Base-by-base conservation (phyloP, 257 asterid genomes). In the Cynanchum wilfordii region DNA sequence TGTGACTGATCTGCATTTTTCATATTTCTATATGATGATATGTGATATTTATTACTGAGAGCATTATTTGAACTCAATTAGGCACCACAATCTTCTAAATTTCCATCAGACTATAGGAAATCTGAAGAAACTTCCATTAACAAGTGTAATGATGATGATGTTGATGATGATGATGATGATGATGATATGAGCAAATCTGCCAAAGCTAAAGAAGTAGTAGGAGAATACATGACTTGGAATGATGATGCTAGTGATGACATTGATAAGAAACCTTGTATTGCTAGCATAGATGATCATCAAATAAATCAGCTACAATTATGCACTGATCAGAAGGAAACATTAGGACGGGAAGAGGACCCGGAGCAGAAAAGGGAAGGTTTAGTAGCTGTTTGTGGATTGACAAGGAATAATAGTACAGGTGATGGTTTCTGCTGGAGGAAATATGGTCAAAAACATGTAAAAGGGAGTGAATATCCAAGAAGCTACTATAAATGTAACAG, bases 401-500 rank as follows among this genome's bases (percentile, higher is more conserved):
- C 83, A 4, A 79, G 78, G 40, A 72, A 68, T 20, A 68, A 33
- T 33, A 0, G 5, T n/a, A n/a, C 89, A 16, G 90, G 82, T 24
- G 97, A 91, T 69, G 97, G 97, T 50, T 91, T 76, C 84, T 76
- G 69, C 22, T 91, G 97, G 95, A 82, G 93, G 25, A 91, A 91
- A 71, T 91, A 91, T 40, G 97, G 97, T 36, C 97, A 89, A 73
- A 91, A 91, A 73, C 91, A 84, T 19, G 97, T 91, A 13, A 91
- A 91, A 76, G 96, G 93, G 17, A 89, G 96, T 73, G 91, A 89
- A 52, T 88, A 40, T 71, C 95, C 96, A 0, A 77, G 97, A 62
- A 91, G 97, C 38, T 91, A 91, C 49, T 91, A 82, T 77, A 89
- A 82, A 78, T 91, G 97, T 58, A 91, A 93, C 19, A 74, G 69